phyloP scores from a whole-genome alignment of 108 stramenopile genomes.

The Fragilaria crotonensis region DNA sequence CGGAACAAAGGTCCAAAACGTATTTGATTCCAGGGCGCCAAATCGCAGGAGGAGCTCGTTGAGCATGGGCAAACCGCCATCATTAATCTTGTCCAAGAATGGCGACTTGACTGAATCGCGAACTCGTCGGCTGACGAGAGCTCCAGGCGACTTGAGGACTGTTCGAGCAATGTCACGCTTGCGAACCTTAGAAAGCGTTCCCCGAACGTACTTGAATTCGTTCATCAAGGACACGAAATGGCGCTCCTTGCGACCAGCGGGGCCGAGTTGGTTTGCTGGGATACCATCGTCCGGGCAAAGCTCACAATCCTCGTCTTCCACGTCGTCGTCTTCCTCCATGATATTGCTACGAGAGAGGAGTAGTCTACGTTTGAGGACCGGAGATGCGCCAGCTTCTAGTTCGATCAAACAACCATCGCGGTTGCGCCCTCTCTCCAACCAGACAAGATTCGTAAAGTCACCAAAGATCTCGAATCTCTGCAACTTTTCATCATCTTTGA shows the following conservation, averaged over 20 bases:
- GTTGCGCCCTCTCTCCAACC: slow-evolving; percentile 45
- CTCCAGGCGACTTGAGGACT: slow-evolving; percentile 60
- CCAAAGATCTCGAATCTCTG: slow-evolving; percentile 62
- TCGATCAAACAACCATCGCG: slow-evolving; percentile 55
- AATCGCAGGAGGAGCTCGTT: slow-evolving; percentile 80
- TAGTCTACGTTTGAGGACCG: slow-evolving; percentile 19
- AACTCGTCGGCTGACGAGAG: slow-evolving; percentile 60
- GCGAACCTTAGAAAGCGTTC: slow-evolving; percentile 70
- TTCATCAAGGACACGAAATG: slow-evolving; percentile 90
- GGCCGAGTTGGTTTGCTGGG: slow-evolving; percentile 14
- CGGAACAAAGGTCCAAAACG: slow-evolving; percentile 71
- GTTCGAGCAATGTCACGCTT: slow-evolving; percentile 75
- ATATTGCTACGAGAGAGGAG: slow-evolving; percentile 15
- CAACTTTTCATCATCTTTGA: slow-evolving; percentile 69
- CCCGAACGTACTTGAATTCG: slow-evolving; percentile 84
- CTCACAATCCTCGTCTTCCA: slow-evolving; percentile 33
- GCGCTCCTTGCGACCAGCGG: slow-evolving; percentile 64
- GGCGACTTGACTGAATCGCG: slow-evolving; percentile 73
- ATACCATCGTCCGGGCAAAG: slow-evolving; percentile 23
- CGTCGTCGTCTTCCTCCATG: slow-evolving; percentile 15
- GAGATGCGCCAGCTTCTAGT: slow-evolving; percentile 40
- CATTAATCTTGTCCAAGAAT: slow-evolving; percentile 84
- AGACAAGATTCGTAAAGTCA: slow-evolving; percentile 67
- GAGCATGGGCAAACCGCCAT: slow-evolving; percentile 83
- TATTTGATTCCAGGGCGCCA: slow-evolving; percentile 82